A percentile compares a stretch with the other conserved stretches of the same genome.
Conservation (phyloP, 2,329 filamentous ascomycete genomes). For the Exophiala oligosperma region DNA sequence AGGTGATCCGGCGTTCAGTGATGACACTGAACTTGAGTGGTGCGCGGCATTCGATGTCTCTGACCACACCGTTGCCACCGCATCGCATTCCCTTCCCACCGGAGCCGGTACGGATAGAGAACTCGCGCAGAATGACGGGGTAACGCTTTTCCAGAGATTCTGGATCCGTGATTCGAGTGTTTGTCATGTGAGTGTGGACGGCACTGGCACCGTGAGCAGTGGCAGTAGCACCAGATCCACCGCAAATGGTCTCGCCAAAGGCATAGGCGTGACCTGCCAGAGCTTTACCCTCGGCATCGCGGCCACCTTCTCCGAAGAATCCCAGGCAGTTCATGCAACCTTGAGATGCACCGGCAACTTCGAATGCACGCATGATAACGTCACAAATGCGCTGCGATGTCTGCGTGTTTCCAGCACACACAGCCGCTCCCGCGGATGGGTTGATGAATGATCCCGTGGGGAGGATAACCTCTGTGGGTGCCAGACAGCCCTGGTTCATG, state of each 20-base stretch:
- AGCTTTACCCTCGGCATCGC: conserved; percentile 1
- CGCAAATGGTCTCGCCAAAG: conserved; percentile 80
- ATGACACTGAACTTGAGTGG: conserved; percentile 63
- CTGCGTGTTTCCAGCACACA: conserved; percentile 30
- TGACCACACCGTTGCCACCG: conserved; percentile 74
- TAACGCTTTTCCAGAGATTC: conserved; percentile 78
- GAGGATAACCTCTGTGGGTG: conserved; percentile 29
- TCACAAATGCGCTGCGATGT: conserved; percentile 35
- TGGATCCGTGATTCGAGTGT: conserved; percentile 78
- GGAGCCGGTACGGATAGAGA: conserved; percentile 62
- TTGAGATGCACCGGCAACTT: conserved; percentile 29
- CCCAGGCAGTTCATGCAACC: conserved; percentile 34
- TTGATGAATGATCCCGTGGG: conserved; percentile 32
- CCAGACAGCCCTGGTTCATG: conserved; percentile 35
- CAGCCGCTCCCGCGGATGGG: conserved; percentile 32
- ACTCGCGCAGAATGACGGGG: conserved; percentile 70
- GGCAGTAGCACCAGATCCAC: conserved; percentile 71
- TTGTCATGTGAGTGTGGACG: conserved; percentile 85
- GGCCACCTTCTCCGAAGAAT: conserved; percentile 27
- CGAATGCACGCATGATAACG: conserved; percentile 36
- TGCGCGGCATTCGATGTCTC: conserved; percentile 79
- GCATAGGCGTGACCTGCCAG: conserved; percentile 56
- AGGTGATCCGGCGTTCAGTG: conserved; percentile 26
- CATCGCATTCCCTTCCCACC: conserved; percentile 65
- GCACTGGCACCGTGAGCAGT: conserved; percentile 72